Evolutionary conservation across 2,329 filamentous ascomycete species (phyloP).

Genomic region (Ceratocystis huliohia): DNA sequence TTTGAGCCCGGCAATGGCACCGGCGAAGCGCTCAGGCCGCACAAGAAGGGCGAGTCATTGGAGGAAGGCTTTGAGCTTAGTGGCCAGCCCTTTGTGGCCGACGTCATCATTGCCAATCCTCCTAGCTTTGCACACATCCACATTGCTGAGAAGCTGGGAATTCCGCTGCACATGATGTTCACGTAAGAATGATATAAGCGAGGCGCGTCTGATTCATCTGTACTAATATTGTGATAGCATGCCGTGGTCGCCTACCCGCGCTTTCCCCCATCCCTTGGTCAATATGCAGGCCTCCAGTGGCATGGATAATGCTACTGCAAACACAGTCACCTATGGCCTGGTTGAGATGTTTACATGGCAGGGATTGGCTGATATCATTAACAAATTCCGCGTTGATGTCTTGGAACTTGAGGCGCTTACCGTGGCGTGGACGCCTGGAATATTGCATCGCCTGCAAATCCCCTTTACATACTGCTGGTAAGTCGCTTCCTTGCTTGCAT

Average conservation of each 20-base stretch:
- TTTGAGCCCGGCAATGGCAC: constrained; percentile 63
- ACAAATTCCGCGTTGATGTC: constrained; percentile 64
- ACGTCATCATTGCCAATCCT: constrained; percentile 67
- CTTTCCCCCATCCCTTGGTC: constrained; percentile 75
- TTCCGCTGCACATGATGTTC: constrained; percentile 77
- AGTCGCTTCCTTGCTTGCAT: neutral
- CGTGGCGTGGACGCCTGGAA: constrained; percentile 68
- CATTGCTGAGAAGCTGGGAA: constrained; percentile 60
- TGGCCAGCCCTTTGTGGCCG: constrained; percentile 61
- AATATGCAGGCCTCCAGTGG: constrained; percentile 61
- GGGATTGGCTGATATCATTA: constrained; percentile 80
- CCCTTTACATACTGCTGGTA: constrained; percentile 86
- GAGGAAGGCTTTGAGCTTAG: constrained; percentile 36
- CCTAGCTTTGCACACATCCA: constrained; percentile 67
- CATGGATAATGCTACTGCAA: constrained; percentile 62
- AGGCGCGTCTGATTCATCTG: neutral
- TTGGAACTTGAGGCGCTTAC: constrained; percentile 67
- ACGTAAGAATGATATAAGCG: constrained; percentile 43
- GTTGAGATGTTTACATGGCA: constrained; percentile 93
- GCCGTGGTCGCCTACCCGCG: constrained; percentile 78
- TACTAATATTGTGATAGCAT: constrained; percentile 54
- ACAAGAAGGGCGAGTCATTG: constrained; percentile 33
- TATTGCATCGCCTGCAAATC: constrained; percentile 61
- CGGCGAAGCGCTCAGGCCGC: constrained; percentile 37
- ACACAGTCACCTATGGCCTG: constrained; percentile 70